These are phyloP conservation scores for Alternaria triticimaculans DNA, from an alignment of 2,329 filamentous ascomycete species.

Conservation along the genomic window DNA sequence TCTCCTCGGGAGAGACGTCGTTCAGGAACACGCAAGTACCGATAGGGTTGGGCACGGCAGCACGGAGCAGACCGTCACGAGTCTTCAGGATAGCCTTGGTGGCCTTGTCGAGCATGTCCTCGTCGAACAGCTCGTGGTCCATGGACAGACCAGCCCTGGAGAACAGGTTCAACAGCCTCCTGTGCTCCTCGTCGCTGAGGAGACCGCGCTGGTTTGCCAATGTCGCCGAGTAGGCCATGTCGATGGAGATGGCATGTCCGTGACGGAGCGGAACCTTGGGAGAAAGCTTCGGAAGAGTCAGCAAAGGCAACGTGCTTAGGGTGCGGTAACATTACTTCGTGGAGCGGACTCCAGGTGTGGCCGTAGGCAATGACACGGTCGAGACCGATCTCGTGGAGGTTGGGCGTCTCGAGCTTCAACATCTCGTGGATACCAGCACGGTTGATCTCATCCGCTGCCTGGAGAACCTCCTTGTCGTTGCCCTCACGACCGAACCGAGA, in stretches of 20 bases:
- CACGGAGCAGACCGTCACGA: conserved; percentile 70
- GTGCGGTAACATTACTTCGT: conserved; percentile 52
- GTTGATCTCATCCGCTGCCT: conserved; percentile 71
- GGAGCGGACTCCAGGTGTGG: conserved; percentile 76
- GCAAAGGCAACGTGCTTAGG: background rate
- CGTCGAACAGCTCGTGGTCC: conserved; percentile 73
- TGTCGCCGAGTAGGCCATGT: conserved; percentile 78
- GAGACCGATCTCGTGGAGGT: conserved; percentile 74
- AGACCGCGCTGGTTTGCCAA: conserved; percentile 69
- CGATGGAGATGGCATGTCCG: conserved; percentile 76
- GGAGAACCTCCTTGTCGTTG: conserved; percentile 63
- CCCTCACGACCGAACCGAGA: conserved; percentile 70
- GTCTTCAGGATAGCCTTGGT: conserved; percentile 75
- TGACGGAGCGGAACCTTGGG: conserved; percentile 73
- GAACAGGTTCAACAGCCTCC: conserved; percentile 69
- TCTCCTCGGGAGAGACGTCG: conserved; percentile 67
- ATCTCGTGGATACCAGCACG: conserved; percentile 74
- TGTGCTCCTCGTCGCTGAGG: conserved; percentile 66
- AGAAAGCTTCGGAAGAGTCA: conserved; percentile 58
- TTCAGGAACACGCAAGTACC: conserved; percentile 73
- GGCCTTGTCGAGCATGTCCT: conserved; percentile 68
- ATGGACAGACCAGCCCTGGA: conserved; percentile 74
- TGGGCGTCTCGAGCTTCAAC: conserved; percentile 75
- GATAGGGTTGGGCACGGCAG: conserved; percentile 72
- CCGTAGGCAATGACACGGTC: conserved; percentile 77